Percentiles rank a stretch among this genome's conserved stretches.
phyloP scores from a whole-genome alignment of 2,329 filamentous ascomycete genomes.

The Westerdykella aurantiaca region DNA sequence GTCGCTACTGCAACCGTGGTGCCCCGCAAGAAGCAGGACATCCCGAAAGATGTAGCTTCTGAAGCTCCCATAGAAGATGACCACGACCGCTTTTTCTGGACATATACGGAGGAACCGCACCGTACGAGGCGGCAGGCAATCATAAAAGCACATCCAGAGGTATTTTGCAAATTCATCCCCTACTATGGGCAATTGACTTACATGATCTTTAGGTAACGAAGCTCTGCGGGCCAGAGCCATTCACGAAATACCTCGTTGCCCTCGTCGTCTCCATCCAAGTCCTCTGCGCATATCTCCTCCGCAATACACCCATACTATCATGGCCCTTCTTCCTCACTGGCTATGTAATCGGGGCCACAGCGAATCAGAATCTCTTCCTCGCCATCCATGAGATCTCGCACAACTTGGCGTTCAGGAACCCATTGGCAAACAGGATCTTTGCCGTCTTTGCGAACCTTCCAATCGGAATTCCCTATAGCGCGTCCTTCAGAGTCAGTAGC shows the following conservation, averaged over 20 bases:
- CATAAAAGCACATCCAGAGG: conserved; percentile 97
- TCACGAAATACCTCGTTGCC: conserved; percentile 89
- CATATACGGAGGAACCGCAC: conserved; percentile 97
- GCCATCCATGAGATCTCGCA: conserved; percentile 99
- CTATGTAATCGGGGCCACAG: conserved; percentile 87
- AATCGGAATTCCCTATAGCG: conserved; percentile 92
- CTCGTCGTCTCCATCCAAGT: conserved; percentile 80
- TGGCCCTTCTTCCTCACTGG: conserved; percentile 80
- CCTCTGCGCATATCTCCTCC: conserved; percentile 68
- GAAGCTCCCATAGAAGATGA: conserved; percentile 14
- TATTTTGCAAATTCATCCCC: conserved; percentile 33
- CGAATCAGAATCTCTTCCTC: conserved; percentile 97
- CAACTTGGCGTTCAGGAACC: conserved; percentile 85
- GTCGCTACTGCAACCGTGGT: conserved; percentile 31
- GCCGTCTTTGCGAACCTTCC: conserved; percentile 93
- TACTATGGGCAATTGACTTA: conserved; percentile 5
- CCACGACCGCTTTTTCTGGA: conserved; percentile 82
- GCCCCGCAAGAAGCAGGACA: conserved; percentile 14
- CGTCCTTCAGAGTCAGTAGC: conserved; percentile 75
- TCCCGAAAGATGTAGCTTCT: conserved; percentile 1
- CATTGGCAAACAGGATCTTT: conserved; percentile 73
- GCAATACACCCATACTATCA: conserved; percentile 71
- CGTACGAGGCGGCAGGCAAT: conserved; percentile 84
- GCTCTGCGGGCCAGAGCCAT: conserved; percentile 89
- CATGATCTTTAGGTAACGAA: conserved; percentile 67